Base-by-base conservation (phyloP, 2,329 filamentous ascomycete genomes). In the Ceratocystis harringtonii region DNA sequence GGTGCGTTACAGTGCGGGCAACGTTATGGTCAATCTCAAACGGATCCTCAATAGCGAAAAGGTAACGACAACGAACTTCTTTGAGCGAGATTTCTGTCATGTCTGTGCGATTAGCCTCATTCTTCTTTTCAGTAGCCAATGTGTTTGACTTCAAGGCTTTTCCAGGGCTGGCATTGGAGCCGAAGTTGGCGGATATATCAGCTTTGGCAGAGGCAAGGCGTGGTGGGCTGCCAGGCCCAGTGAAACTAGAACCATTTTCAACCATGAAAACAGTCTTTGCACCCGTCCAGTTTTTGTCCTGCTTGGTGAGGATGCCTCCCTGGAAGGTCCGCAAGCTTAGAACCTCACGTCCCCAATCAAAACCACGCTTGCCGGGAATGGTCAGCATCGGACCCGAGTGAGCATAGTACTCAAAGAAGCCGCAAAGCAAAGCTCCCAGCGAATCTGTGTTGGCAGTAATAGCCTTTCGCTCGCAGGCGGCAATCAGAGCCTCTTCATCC, bases 11-110 rank as follows among this genome's bases (percentile, higher is more conserved):
- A 0, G 90, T 95, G 62, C 90, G 80, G 2, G 89, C 92, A 43
- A 96, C 88, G 70, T 96, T 96, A 75, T 96, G 90, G 50, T 90
- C 86, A 1, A 85, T 76, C 76, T 96, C 90, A 71, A 96, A 96
- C 0, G 92, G 92, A 73, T 96, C 92, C 72, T 96, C 92, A 68
- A 96, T 92, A 41, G 90, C 89, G 69, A 96, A 88, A 3, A 96
- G 80, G 73, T 90, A 95, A 12, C 90, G 84, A 71, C 91, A 84
- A 1, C 88, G 83, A 15, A 92, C 81, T 71, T 91, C 88, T 70
- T 87, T 89, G 62, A 81, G 71, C 41, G 81, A 78, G 4, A 71
- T 71, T 10, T 72, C 69, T 63, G 75, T 77, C 2, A 70, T 65
- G 6, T 70, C 68, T 15, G 67, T 44, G 28, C 50, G 62, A 22